Conservation (phyloP, 1,284 basidiomycete species). For the Somion occarium region DNA sequence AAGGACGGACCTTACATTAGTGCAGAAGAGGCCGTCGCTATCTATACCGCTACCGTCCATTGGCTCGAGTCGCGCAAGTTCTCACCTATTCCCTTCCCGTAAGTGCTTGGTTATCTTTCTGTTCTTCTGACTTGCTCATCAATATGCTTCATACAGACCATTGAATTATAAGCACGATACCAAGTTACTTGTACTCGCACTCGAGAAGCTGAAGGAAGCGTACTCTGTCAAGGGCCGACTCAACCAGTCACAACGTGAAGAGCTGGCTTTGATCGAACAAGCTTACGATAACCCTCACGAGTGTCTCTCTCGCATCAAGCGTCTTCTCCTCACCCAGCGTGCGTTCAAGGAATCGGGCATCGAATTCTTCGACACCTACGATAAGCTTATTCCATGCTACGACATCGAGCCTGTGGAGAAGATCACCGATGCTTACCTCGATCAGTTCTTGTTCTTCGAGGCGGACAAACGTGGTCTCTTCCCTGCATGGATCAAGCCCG, state of each 20-base stretch:
- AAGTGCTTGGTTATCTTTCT: conserved; percentile 26
- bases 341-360: conserved; percentile 99
- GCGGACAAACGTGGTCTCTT: conserved; percentile 97
- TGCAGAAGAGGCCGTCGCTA: conserved; percentile 94
- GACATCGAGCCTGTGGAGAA: conserved; percentile 99
- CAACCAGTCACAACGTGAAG: conserved; percentile 95
- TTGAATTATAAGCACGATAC: conserved; percentile 98
- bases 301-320: conserved; percentile 95
- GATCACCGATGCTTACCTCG: conserved; percentile 95
- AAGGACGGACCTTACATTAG: conserved; percentile 98
- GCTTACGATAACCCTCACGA: conserved; percentile 95
- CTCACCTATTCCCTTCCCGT: conserved; percentile 96
- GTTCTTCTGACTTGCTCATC: too few species aligned
- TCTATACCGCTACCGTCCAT: conserved; percentile 96
- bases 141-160: conserved; percentile 47
- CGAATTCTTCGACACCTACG: conserved; percentile 92
- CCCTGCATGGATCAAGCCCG: conserved; percentile 97
- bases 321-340: conserved; percentile 89
- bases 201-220: conserved; percentile 96
- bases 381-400: conserved; percentile 96
- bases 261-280: conserved; percentile 93
- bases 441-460: conserved; percentile 87
- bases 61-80: conserved; percentile 97
- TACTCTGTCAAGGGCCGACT: conserved; percentile 97
- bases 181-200: conserved; percentile 88